phyloP scores from a whole-genome alignment of 257 asterid genomes.

The Solanum rostratum region DNA sequence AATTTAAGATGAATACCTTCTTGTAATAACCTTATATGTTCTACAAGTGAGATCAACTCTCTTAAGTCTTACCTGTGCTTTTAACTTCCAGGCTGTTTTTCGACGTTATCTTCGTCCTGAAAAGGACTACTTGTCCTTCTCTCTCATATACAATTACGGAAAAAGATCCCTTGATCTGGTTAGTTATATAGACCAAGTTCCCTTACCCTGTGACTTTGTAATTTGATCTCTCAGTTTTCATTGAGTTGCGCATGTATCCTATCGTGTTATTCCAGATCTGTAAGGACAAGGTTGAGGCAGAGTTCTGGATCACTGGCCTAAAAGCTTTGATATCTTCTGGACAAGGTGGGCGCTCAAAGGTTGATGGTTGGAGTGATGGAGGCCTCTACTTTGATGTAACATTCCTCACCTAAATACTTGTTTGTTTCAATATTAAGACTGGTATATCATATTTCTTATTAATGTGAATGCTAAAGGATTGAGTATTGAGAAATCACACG shows the following conservation, averaged over 20 bases:
- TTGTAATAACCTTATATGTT: neutral
- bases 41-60: neutral
- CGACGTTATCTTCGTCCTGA: conserved; percentile 82
- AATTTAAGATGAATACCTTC: neutral
- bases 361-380: conserved; percentile 93
- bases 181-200: conserved; percentile 18
- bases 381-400: conserved; percentile 75
- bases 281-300: conserved; percentile 91
- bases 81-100: conserved; percentile 65
- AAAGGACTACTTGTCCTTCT: conserved; percentile 83
- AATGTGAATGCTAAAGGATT: neutral
- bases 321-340: conserved; percentile 67
- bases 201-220: neutral
- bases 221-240: neutral
- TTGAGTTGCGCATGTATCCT: neutral
- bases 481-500: neutral
- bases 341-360: conserved; percentile 82
- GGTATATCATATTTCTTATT: neutral
- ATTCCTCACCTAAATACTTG: conserved; percentile 2
- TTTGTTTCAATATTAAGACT: neutral
- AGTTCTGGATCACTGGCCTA: conserved; percentile 86
- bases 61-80: neutral
- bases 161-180: conserved; percentile 97
- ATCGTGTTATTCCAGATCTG: conserved; percentile 42
- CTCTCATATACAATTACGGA: conserved; percentile 84